phyloP scores from a whole-genome alignment of 1,284 basidiomycete genomes.

The Pseudozyma thailandica region DNA sequence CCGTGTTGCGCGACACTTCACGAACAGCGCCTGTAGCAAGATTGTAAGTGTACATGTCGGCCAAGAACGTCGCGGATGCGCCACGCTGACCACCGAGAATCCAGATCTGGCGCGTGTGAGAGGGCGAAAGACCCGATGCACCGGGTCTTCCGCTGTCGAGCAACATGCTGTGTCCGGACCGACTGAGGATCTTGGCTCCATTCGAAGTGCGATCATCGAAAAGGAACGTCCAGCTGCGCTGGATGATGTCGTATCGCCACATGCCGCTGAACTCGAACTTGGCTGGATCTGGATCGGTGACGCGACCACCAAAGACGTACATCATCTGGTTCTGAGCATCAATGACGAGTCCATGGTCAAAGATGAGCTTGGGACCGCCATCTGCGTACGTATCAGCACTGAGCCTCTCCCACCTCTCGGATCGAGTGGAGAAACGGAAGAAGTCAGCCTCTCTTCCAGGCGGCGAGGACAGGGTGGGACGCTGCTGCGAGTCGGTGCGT shows the following conservation, averaged over 20 bases:
- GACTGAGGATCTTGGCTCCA: conserved; percentile 40
- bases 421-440: conserved; percentile 66
- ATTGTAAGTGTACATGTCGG: conserved; percentile 66
- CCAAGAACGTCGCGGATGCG: conserved; percentile 58
- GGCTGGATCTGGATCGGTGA: conserved; percentile 73
- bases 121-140: conserved; percentile 39
- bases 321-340: conserved; percentile 78
- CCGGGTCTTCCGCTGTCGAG: conserved; percentile 55
- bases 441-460: conserved; percentile 61
- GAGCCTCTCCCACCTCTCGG: conserved; percentile 65
- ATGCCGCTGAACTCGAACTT: conserved; percentile 64
- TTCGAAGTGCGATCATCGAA: conserved; percentile 61
- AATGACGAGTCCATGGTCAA: conserved; percentile 83
- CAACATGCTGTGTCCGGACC: conserved; percentile 67
- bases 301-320: conserved; percentile 81
- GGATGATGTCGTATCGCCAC: conserved; percentile 66
- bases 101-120: conserved; percentile 59
- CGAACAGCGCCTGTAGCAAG: conserved; percentile 52
- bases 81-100: conserved; percentile 66
- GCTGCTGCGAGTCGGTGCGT: conserved; percentile 30
- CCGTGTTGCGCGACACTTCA: conserved; percentile 48
- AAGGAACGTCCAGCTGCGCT: conserved; percentile 61
- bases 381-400: conserved; percentile 67
- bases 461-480: conserved; percentile 23
- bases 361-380: conserved; percentile 79